phyloP scores from a whole-genome alignment of 805 yeast species.

The Teunomyces panamensis region DNA sequence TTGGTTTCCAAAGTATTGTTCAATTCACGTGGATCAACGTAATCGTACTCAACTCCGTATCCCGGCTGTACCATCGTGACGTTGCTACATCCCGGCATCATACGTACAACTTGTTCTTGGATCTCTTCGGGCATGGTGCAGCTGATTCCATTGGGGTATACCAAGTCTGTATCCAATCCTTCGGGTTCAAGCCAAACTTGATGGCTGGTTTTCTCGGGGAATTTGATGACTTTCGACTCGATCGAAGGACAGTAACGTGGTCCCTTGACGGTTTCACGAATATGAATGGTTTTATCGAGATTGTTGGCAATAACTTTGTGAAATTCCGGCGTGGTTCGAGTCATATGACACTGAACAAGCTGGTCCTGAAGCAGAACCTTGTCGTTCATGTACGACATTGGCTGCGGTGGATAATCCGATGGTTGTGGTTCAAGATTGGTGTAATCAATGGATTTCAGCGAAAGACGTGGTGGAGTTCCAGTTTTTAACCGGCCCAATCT shows the following conservation, averaged over 20 bases:
- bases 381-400: conserved; percentile 85
- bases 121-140: conserved; percentile 95
- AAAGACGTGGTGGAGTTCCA: conserved; percentile 94
- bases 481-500: conserved; percentile 87
- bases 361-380: conserved; percentile 53
- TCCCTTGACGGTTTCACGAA: conserved; percentile 89
- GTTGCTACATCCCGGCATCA: conserved; percentile 86
- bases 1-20: conserved; percentile 78
- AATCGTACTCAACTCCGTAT: conserved; percentile 98
- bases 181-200: conserved; percentile 96
- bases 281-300: conserved; percentile 81
- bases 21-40: conserved; percentile 89
- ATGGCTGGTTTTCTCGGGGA: conserved; percentile 73
- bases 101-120: conserved; percentile 66
- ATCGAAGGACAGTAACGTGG: conserved; percentile 98
- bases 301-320: conserved; percentile 70
- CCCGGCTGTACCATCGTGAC: conserved; percentile 93
- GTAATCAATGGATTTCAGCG: conserved; percentile 69
- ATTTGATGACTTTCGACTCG: conserved; percentile 82
- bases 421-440: conserved; percentile 59
- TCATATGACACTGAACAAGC: conserved; percentile 71
- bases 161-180: conserved; percentile 80
- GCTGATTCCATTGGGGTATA: conserved; percentile 95
- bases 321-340: conserved; percentile 71
- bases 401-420: conserved; percentile 82